Evolutionary conservation across 768 basidiomycete species (phyloP).

Genomic region (Sporobolomyces phaffii): DNA sequence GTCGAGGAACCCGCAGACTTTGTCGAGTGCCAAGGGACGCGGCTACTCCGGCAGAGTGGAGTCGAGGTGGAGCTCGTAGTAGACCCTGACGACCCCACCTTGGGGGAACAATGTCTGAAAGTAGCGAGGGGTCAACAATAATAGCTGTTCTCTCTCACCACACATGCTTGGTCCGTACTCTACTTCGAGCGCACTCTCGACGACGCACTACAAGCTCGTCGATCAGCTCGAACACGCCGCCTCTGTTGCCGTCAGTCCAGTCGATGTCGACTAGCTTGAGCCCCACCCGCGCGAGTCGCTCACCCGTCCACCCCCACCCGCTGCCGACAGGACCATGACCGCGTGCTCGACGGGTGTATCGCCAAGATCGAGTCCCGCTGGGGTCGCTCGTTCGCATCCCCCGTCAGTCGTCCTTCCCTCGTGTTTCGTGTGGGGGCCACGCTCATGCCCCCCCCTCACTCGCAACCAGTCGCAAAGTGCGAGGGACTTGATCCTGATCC

Average conservation of each 20-base stretch:
- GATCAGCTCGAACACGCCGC: neutral
- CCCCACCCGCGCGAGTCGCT: no score
- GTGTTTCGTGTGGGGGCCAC: neutral
- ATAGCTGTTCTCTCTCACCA: neutral
- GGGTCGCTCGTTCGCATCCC: neutral
- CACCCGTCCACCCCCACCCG: neutral
- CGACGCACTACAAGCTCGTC: constrained; percentile 27
- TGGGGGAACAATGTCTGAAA: constrained; percentile 72
- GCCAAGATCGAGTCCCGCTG: neutral
- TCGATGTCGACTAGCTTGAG: no score
- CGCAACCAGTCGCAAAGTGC: neutral
- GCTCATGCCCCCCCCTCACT: neutral
- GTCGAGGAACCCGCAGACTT: constrained; percentile 89
- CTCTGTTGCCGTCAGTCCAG: no score
- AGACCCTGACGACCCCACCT: constrained; percentile 47
- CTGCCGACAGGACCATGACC: neutral
- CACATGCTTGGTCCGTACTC: neutral
- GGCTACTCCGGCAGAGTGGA: constrained; percentile 62
- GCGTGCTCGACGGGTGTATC: neutral
- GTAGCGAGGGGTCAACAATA: constrained; percentile 61
- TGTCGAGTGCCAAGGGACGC: constrained; percentile 82
- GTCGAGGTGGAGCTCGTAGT: constrained; percentile 69
- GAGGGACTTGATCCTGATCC: constrained; percentile 14
- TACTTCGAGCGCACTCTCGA: neutral
- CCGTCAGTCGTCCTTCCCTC: neutral